Base-by-base conservation (phyloP, 768 basidiomycete species). In the Suillus sp. region DNA sequence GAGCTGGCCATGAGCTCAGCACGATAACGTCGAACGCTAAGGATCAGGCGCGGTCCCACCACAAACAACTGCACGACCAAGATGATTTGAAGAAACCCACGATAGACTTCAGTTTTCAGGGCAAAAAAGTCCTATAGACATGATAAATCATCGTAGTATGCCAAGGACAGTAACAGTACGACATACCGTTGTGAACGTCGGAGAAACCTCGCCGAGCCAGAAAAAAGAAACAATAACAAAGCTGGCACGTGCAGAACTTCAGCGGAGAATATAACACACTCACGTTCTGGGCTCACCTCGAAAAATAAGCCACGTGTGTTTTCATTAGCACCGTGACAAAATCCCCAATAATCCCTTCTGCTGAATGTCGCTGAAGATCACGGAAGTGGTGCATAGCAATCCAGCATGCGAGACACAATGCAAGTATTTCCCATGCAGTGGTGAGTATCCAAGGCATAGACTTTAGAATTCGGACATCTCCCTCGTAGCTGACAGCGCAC, bases 71-170 rank as follows among this genome's bases (percentile, higher is more conserved):
- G 50, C 18, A 51, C 4, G 2, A 51, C 50, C 50, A 51, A 20
- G 50, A 51, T 51, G 2, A 51, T 30, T 51, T 51, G 50, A 27
- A 51, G 50, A 9, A 51, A 51, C 18, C 50, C 50, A 18, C 50
- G 50, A 32, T 51, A 51, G 10, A 51, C 18, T 9, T 18, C 50
- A 16, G 50, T 18, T 27, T 51, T 18, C 16, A 51, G 50, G 50
- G 50, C 18, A 30, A 30, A 18, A 0, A 18, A 2, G 16, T 51
- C 50, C 50, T 51, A 32, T 18, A 30, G 16, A 50, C 27, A 50
- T 18, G 27, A 51, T 51, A 4, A 32, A 20, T 30, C 48, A 50
- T 51, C 27, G 8, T 30, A 10, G 27, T 18, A 51, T 51, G 30
- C 50, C 27, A 51, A 32, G 27, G 50, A 51, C 18, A 18, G 9